These are phyloP conservation scores for Atalantia buxifolia DNA, from an alignment of 345 rosid species.

Conservation along the genomic window DNA sequence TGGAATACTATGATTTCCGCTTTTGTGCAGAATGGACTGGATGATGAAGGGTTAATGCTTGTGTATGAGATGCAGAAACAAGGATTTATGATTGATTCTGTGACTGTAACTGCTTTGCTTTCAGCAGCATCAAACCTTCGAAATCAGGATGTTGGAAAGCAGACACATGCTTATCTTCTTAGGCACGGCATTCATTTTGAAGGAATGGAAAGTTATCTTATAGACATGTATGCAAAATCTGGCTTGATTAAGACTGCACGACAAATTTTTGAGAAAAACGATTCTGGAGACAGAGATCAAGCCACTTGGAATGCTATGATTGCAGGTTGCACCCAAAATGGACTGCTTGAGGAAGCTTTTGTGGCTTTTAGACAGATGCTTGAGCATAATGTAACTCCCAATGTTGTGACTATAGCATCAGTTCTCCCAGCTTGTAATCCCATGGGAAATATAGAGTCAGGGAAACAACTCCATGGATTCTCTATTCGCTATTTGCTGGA, in stretches of 20 bases:
- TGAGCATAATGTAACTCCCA: constrained; percentile 54
- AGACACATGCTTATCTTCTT: constrained; percentile 75
- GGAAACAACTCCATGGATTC: constrained; percentile 80
- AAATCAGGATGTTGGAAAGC: constrained; percentile 64
- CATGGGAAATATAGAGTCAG: constrained; percentile 55
- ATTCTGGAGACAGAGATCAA: constrained; percentile 46
- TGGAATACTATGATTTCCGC: constrained; percentile 92
- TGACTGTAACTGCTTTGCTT: constrained; percentile 73
- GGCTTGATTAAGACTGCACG: constrained; percentile 56
- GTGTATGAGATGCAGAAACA: constrained; percentile 87
- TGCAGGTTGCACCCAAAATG: constrained; percentile 78
- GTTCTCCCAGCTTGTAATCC: constrained; percentile 76
- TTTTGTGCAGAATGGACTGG: constrained; percentile 74
- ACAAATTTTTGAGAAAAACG: constrained; percentile 40
- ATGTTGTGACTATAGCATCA: constrained; percentile 72
- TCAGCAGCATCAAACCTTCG: constrained; percentile 87
- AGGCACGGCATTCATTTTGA: constrained; percentile 60
- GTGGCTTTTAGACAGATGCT: constrained; percentile 54
- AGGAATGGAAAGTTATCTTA: constrained; percentile 78
- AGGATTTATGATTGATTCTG: constrained; percentile 53
- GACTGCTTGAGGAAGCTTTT: constrained; percentile 55
- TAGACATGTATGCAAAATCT: constrained; percentile 86
- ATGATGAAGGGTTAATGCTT: constrained; percentile 84
- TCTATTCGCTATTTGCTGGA: constrained; percentile 61
- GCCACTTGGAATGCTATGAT: constrained; percentile 92